Evolutionary conservation across 345 rosid species (phyloP), one percentile per base, ranked within the genome.

Genomic region (Eucalyptus caleyi): DNA sequence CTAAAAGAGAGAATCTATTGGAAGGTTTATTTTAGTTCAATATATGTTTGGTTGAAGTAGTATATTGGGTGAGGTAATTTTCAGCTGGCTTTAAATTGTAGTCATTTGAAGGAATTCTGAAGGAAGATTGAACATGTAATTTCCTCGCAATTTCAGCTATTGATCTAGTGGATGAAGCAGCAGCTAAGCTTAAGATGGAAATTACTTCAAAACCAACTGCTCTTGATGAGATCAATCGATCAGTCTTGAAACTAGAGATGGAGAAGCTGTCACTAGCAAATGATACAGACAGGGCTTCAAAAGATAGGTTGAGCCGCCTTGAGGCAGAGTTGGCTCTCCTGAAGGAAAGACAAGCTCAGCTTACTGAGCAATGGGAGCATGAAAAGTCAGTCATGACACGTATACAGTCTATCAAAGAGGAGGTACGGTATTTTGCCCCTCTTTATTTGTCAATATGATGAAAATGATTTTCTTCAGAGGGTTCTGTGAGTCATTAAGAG

Each of bases 131-230:
- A 77, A 37, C 24, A 40, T 13, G 27, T 77, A 40, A 21, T 77
- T 13, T 40, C 47, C 80, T 56, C 3, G 10, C 45, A 86, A 85
- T 86, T 90, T 93, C 95, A 98, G 99, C 99, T 88, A 98, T 98
- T 91, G 99, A 98, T 92, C 93, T 98, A 87, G 99, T 98, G 86
- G 99, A 98, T 91, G 99, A 98, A 95, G 99, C 99, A 42, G 99
- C 99, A 12, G 99, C 99, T 60, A 98, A 98, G 91, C 89, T 98
- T 92, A 98, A 98, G 92, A 98, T 98, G 99, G 99, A 98, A 90
- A 98, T 98, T 87, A 98, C 99, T 82, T 97, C 99, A 42, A 98
- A 98, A 91, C 99, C 99, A 77, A 98, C 98, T 88, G 98, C 97
- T 81, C 99, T 98, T 10, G 99, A 98, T 89, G 99, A 97, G 93